These are phyloP conservation scores for Solanum lycopersicoides DNA, from an alignment of 257 asterid genomes.

Conservation along the genomic window DNA sequence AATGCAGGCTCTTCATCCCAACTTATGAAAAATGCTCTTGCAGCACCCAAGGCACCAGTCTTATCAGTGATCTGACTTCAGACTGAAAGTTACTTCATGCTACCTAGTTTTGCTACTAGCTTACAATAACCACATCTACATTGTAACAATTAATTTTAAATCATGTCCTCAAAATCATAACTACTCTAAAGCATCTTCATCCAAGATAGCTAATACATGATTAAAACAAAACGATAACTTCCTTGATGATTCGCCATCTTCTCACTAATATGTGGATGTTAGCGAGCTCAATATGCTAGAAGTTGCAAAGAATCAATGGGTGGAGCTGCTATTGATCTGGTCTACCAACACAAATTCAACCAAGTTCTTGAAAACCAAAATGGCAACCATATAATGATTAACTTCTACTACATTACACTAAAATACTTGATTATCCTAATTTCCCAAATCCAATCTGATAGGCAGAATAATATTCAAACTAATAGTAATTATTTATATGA, in stretches of 20 bases:
- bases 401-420: neutral
- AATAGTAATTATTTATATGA: neutral
- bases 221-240: neutral
- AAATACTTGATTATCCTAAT: neutral
- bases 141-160: neutral
- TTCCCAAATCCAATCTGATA: neutral
- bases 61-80: neutral
- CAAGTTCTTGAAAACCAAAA: neutral
- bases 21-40: neutral
- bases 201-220: neutral
- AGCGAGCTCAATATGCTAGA: neutral
- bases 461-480: neutral
- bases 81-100: neutral
- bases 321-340: neutral
- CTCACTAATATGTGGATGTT: neutral
- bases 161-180: neutral
- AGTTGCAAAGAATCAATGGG: neutral
- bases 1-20: neutral
- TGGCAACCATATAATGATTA: neutral
- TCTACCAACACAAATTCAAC: neutral
- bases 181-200: neutral
- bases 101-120: neutral
- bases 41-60: neutral
- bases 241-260: neutral
- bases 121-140: neutral